Evolutionary conservation across 2,329 filamentous ascomycete genomes (phyloP), one percentile per base, ranked within the genome.

Genomic region (Ophiocordyceps camponoti-rufipedis): DNA sequence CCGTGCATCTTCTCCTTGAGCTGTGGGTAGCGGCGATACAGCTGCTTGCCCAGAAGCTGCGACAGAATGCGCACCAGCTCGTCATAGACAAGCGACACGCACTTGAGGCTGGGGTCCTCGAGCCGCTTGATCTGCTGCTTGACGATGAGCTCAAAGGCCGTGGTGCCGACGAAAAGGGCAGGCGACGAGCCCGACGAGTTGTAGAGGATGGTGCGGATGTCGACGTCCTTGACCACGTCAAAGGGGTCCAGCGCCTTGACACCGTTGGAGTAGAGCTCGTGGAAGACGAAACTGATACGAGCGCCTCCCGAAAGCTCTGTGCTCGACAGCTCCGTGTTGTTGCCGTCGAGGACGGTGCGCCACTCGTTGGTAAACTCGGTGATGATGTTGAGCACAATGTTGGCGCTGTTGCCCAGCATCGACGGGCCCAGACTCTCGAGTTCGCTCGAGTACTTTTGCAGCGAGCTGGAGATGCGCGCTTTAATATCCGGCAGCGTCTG

Each of bases 111-210:
- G 38, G 91, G 93, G 49, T 98, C 91, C 64, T 98, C 91, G 45
- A 98, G 65, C 47, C 91, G 78, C 74, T 85, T 93, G 66, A 98
- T 98, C 63, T 98, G 88, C 62, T 95, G 86, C 74, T 96, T 98
- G 53, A 96, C 89, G 54, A 98, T 95, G 52, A 95, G 71, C 65
- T 98, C 91, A 56, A 98, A 98, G n/a, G 91, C 91, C 7, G 85
- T 93, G 8, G 91, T 96, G 46, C 91, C 91, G 29, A 98, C 91
- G 58, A 98, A 98, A 8, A 98, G 77, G 2, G 91, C 89, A 0
- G 91, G 91, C 1, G 89, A 94, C 29, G 91, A 91, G 59, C 91
- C 91, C n/a, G 91, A 96, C 23, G 91, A 96, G 75, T 98, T 98
- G 77, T 94, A 94, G 9, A 98, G 75, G 49, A 95, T 89, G 23